phyloP scores from a whole-genome alignment of 2,329 filamentous ascomycete species.

The Alternaria triticimaculans region DNA sequence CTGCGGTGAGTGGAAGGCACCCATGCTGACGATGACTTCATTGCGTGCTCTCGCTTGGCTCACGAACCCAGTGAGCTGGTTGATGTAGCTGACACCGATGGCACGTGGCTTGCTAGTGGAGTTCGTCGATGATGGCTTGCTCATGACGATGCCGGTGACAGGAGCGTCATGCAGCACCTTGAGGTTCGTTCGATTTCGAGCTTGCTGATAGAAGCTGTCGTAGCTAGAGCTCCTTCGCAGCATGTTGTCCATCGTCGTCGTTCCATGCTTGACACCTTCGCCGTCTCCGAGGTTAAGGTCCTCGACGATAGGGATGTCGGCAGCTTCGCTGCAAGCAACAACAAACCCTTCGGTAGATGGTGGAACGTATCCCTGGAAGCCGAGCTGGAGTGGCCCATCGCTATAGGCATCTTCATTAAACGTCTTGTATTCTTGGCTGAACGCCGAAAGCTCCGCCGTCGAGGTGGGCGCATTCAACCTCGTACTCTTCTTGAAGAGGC shows the following conservation, averaged over 20 bases:
- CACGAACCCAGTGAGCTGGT: slow-evolving; percentile 31
- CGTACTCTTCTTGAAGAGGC: slow-evolving; percentile 34
- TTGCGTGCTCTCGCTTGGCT: slow-evolving; percentile 37
- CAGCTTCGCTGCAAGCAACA: slow-evolving; percentile 33
- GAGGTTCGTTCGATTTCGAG: slow-evolving; percentile 36
- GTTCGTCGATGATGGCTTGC: not conserved
- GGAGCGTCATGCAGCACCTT: slow-evolving; percentile 35
- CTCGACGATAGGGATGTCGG: slow-evolving; percentile 41
- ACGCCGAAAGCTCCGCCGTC: slow-evolving; percentile 27
- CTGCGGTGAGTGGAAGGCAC: slow-evolving; percentile 47
- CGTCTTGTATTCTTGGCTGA: slow-evolving; percentile 38
- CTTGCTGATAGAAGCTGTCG: slow-evolving; percentile 40
- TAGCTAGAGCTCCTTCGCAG: slow-evolving; percentile 39
- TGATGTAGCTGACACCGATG: slow-evolving; percentile 35
- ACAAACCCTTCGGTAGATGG: slow-evolving; percentile 38
- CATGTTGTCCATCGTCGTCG: slow-evolving; percentile 27
- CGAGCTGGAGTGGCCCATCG: slow-evolving; percentile 36
- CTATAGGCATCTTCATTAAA: slow-evolving; percentile 36
- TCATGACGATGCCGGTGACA: slow-evolving; percentile 35
- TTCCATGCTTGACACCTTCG: slow-evolving; percentile 43
- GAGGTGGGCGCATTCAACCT: slow-evolving; percentile 37
- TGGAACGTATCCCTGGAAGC: slow-evolving; percentile 39
- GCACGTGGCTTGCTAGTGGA: slow-evolving; percentile 22
- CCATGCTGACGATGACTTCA: slow-evolving; percentile 41
- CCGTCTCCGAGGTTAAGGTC: slow-evolving; percentile 42